Conservation (phyloP, 1,139 yeast species). For the Martiniozyma asiatica region DNA sequence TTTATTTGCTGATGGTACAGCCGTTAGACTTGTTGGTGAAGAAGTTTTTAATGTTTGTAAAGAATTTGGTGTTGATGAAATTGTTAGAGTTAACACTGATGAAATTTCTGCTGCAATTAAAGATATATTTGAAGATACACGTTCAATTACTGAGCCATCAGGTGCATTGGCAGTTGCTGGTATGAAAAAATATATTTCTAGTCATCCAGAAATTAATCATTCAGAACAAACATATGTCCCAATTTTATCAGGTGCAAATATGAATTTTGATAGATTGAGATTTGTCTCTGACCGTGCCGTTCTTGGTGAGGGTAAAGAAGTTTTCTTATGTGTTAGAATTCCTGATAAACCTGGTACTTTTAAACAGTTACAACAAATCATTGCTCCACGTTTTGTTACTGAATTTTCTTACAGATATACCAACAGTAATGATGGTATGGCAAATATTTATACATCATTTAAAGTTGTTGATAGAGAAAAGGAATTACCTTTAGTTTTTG, state of each 20-base stretch:
- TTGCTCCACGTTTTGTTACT: slow-evolving; percentile 81
- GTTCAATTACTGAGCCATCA: slow-evolving; percentile 90
- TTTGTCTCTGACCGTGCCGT: slow-evolving; percentile 98
- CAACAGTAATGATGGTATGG: slow-evolving; percentile 23
- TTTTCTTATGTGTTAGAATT: slow-evolving; percentile 76
- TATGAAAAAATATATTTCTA: slow-evolving; percentile 62
- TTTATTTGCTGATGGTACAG: slow-evolving; percentile 99
- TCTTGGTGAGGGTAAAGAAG: slow-evolving; percentile 95
- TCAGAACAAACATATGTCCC: slow-evolving; percentile 69
- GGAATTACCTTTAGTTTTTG: slow-evolving; percentile 35
- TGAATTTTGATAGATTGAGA: slow-evolving; percentile 92
- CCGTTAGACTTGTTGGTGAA: slow-evolving; percentile 79
- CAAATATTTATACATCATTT: slow-evolving; percentile 81
- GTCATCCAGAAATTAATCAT: slow-evolving; percentile 61
- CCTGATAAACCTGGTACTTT: slow-evolving; percentile 93
- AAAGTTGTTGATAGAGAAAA: slow-evolving; percentile 62
- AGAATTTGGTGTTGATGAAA: slow-evolving; percentile 68
- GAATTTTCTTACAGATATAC: slow-evolving; percentile 76
- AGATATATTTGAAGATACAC: slow-evolving; percentile 90
- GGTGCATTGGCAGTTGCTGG: slow-evolving; percentile 98
- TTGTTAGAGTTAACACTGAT: slow-evolving; percentile 79
- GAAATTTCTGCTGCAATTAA: slow-evolving; percentile 97
- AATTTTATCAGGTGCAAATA: slow-evolving; percentile 88
- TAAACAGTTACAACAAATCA: slow-evolving; percentile 55
- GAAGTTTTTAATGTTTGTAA: slow-evolving; percentile 80